These are phyloP conservation scores for Cladosporium sp. DNA, from an alignment of 2,329 filamentous ascomycete genomes.

Conservation along the genomic window DNA sequence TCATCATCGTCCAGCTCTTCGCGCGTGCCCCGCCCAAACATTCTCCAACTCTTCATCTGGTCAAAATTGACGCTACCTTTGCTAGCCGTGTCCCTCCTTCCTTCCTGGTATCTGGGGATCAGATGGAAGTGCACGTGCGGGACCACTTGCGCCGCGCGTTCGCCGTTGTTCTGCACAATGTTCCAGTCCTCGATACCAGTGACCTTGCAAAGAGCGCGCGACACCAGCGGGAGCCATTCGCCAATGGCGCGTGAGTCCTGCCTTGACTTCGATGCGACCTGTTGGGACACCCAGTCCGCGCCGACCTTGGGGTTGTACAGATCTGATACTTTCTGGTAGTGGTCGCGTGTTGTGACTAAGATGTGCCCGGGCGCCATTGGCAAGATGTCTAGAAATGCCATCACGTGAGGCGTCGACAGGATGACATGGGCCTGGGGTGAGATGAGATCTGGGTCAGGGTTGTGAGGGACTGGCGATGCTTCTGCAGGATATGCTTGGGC, in stretches of 20 bases:
- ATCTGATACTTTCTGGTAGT: conserved; percentile 76
- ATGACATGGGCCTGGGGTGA: conserved; percentile 58
- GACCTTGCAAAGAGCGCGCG: conserved; percentile 66
- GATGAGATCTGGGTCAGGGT: conserved; percentile 36
- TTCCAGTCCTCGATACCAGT: conserved; percentile 86
- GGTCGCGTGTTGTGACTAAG: conserved; percentile 74
- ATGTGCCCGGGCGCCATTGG: conserved; percentile 82
- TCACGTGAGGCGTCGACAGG: conserved; percentile 71
- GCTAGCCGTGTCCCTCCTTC: conserved; percentile 51
- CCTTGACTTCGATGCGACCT: conserved; percentile 21
- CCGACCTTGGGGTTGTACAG: conserved; percentile 41
- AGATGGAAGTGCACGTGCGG: conserved; percentile 94
- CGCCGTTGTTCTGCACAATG: conserved; percentile 91
- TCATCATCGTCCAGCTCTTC: conserved; percentile 78
- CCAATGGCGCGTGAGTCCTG: conserved; percentile 37
- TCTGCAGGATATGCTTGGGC: conserved; percentile 49
- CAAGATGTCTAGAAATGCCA: conserved; percentile 93
- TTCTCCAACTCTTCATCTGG: conserved; percentile 66
- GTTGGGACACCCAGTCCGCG: conserved; percentile 23
- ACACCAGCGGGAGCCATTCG: conserved; percentile 68
- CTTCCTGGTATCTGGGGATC: conserved; percentile 70
- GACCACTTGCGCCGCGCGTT: conserved; percentile 86
- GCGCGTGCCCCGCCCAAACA: conserved; percentile 74
- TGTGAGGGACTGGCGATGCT: conserved; percentile 30
- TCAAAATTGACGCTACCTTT: conserved; percentile 48